Conservation (phyloP, 225 moss, liverwort and hornwort genomes). For the Ulota crispa region DNA sequence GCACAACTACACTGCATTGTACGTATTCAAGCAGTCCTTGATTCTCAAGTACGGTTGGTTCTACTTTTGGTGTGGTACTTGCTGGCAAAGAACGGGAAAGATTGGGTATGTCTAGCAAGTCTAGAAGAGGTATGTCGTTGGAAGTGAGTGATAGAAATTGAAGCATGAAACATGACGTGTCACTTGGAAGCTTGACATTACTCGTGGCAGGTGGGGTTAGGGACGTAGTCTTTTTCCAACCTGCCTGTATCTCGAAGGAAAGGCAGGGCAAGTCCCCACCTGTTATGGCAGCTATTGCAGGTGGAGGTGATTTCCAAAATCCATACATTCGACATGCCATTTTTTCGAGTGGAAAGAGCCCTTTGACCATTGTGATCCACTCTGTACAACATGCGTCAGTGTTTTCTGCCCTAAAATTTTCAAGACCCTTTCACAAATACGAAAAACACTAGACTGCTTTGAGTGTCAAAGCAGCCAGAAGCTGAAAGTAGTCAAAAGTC, state of each 20-base stretch:
- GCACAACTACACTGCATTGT: not conserved
- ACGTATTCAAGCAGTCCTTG: not conserved
- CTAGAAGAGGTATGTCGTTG: not conserved
- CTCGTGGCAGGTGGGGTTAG: not conserved
- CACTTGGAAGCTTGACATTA: not conserved
- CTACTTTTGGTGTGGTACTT: not conserved
- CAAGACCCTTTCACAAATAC: no score
- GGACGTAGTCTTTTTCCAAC: constrained; percentile 12
- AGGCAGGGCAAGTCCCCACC: not conserved
- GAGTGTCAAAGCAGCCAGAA: not conserved
- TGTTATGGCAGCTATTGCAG: not conserved
- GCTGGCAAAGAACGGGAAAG: not conserved
- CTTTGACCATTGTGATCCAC: not conserved
- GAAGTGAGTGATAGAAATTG: not conserved
- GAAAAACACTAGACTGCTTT: no score
- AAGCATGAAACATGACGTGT: not conserved
- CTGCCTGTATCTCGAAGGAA: not conserved
- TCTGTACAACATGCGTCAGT: not conserved
- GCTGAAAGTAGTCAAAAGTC: not conserved
- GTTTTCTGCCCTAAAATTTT: not conserved
- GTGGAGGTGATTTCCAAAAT: constrained; percentile 6
- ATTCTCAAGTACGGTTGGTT: not conserved
- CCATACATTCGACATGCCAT: not conserved
- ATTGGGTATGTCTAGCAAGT: not conserved
- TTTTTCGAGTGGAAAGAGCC: not conserved